Evolutionary conservation across 306 rosid genomes (phyloP), one percentile per base, ranked within the genome.

Genomic region (Cucurbita moschata): DNA sequence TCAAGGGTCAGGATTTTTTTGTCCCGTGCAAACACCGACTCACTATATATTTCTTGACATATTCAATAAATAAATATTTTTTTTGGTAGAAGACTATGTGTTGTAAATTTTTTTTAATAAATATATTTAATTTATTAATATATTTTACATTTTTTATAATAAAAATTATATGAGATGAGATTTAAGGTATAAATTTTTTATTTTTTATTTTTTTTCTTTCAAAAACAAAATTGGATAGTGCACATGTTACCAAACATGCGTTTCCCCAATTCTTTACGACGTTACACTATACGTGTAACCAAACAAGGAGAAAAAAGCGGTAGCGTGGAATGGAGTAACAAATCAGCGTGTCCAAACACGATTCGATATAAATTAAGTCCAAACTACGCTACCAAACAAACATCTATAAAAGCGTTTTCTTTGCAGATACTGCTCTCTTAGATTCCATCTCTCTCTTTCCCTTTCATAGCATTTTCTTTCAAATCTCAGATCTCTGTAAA

Each of bases 291-390:
- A 30, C 23, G 46, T 16, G 56, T 26, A 70, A 30, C 74, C 74
- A 70, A 70, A 70, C 74, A 19, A 19, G 19, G 19, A 19, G 19
- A 19, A 19, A 19, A 19, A 19, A 19, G 19, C 19, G 19, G 49
- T 0, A 52, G 56, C 4, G 10, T 40, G 40, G 4, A 26, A 18
- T 4, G 57, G 38, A 23, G 19, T 3, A 67, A 49, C 1, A 16
- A 70, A 70, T 10, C 8, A 0, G 43, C 26, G 74, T 30, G 39
- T 70, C 74, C 74, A 70, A 70, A 70, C 74, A 72, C 52, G 11
- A 46, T 55, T 53, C 65, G 66, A 72, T 72, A 57, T 19, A 72
- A 42, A 72, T 66, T 46, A 72, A 72, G 76, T 5, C 67, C 37
- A 44, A 42, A 18, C 18, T 10, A 46, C 19, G 54, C 19, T 42